Base-by-base conservation (phyloP, 345 rosid genomes). In the Fremontodendron californicum region DNA sequence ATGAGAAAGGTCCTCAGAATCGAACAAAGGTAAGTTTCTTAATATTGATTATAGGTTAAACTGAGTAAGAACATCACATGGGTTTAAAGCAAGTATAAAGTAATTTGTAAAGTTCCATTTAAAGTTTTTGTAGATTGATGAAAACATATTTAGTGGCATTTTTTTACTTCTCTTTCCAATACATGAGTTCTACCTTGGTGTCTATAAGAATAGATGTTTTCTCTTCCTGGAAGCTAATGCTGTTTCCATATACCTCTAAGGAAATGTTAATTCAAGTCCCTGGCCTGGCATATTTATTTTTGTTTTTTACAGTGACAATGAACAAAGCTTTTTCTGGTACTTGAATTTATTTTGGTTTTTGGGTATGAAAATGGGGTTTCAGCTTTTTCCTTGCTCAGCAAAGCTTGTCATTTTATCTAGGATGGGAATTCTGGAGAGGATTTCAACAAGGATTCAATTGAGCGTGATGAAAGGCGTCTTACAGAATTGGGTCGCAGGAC, bases 401-500 rank as follows among this genome's bases (percentile, higher is more conserved):
- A 57, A 46, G 10, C 37, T 79, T 61, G 37, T 29, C 74, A 18
- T 69, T 63, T 25, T 76, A 8, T 85, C 63, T 85, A 95, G 98
- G 98, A 90, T 77, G 92, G 87, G 29, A 90, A 84, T 84, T 84
- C 89, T 51, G 94, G 96, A 70, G 97, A 90, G 72, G 98, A 91
- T 77, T 88, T 85, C 71, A 90, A 81, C 85, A 90, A 86, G 84
- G 97, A 95, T 86, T 86, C 93, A 33, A 78, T 86, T 82, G 94
- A 85, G 79, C 89, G 87, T 66, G 98, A 95, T 87, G 99, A 96
- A 87, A 93, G 90, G 82, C 93, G 93, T 55, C 92, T 96, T 63
- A 93, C 97, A 40, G 99, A 93, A 78, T 79, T 93, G 81, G 99
- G 98, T 67, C 93, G 96, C 73, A 86, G 94, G 81, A 92, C 98